Evolutionary conservation across 805 yeast genomes (phyloP).

Genomic region (Sugiyamaella chiloensis): DNA sequence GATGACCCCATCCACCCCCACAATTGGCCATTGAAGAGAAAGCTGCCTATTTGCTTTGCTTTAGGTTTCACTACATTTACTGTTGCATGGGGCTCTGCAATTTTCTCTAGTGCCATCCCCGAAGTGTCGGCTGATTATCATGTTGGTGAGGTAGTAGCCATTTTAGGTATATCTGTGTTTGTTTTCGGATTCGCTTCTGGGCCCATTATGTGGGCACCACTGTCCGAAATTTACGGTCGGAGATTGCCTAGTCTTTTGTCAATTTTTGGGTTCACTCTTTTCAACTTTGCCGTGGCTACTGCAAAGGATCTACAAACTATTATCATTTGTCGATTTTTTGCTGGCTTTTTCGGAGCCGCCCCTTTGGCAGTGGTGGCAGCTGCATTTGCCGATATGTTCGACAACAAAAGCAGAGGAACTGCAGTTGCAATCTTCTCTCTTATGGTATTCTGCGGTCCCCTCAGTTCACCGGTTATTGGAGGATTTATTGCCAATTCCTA

Average conservation of each 20-base stretch:
- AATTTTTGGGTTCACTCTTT: constrained; percentile 52
- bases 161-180: constrained; percentile 72
- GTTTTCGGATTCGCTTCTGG: constrained; percentile 95
- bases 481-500: constrained; percentile 56
- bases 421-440: constrained; percentile 71
- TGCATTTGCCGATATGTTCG: constrained; percentile 77
- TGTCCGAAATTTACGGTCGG: constrained; percentile 77
- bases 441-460: constrained; percentile 74
- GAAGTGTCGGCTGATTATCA: constrained; percentile 52
- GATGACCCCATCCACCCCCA: constrained; percentile 78
- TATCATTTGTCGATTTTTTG: constrained; percentile 72
- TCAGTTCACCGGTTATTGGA: constrained; percentile 74
- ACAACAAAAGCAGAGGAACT: constrained; percentile 63
- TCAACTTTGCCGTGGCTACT: constrained; percentile 74
- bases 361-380: constrained; percentile 87
- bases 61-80: constrained; percentile 48
- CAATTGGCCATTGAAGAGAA: constrained; percentile 59
- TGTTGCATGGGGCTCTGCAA: constrained; percentile 75
- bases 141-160: constrained; percentile 65
- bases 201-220: constrained; percentile 87
- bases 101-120: constrained; percentile 59
- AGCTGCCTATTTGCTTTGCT: constrained; percentile 40
- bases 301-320: constrained; percentile 76
- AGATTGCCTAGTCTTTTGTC: constrained; percentile 58
- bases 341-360: constrained; percentile 81